Evolutionary conservation across 805 yeast genomes (phyloP), one percentile per base, ranked within the genome.

Genomic region (Saturnispora sekii): DNA sequence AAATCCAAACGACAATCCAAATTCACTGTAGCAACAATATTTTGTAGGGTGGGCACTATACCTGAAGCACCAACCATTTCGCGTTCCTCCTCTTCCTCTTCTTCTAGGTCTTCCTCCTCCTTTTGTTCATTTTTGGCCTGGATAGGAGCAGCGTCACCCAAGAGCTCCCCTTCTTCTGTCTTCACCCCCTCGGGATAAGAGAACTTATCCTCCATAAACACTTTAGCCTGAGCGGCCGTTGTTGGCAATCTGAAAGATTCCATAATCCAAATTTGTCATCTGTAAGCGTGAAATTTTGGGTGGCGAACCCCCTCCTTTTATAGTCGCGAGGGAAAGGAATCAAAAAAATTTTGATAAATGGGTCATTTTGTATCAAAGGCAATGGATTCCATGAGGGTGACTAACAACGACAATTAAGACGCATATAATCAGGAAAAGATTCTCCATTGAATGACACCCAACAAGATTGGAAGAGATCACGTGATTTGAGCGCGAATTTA

Each of bases 11-110:
- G 81, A 65, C 98, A 93, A 53, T 93, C 97, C 62, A 93, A 73
- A 61, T 93, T 90, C 48, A 93, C 98, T 0, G 98, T 93, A 32
- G 98, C 98, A 40, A 93, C 98, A 45, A 93, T 93, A 69, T 93
- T 93, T 62, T 86, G 95, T 53, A 83, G 67, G 1, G 97, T 90
- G 38, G 98, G 98, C 7, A 93, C 95, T 44, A 93, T 90, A 36
- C 98, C 98, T 0, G 96, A 85, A 2, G 94, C 81, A 2, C 90
- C 51, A 15, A 32, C 21, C 12, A 32, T 35, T 31, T 32, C 32
- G 2, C 21, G 37, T 37, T 31, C 15, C 40, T 40, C 32, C 40
- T 54, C 52, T 35, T 46, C 47, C n/a, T 28, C 26, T 5, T 21
- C 26, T 21, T 42, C 40, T 5, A 42, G 15, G 8, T 28, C 37